These are phyloP conservation scores for Colletotrichum sansevieriae DNA, from an alignment of 2,329 filamentous ascomycete genomes.

Conservation along the genomic window DNA sequence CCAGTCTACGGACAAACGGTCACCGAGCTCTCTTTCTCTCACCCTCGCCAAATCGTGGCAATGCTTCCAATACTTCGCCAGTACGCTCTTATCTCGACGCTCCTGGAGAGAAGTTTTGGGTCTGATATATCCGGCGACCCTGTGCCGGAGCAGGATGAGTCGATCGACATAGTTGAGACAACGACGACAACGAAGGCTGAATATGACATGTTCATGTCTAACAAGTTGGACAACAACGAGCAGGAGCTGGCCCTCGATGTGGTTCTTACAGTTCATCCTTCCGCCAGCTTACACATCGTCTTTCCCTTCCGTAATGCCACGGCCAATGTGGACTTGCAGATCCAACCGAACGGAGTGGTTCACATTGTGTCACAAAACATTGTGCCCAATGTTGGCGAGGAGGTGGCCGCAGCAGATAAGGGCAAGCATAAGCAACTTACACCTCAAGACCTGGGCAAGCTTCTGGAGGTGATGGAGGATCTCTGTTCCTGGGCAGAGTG, in stretches of 20 bases:
- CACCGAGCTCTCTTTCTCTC: slow-evolving; percentile 79
- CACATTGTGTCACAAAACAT: slow-evolving; percentile 71
- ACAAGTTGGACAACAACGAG: slow-evolving; percentile 15
- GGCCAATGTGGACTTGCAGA: slow-evolving; percentile 68
- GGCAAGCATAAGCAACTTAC: slow-evolving; percentile 52
- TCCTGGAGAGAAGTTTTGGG: slow-evolving; percentile 73
- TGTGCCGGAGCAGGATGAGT: slow-evolving; percentile 48
- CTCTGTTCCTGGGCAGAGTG: slow-evolving; percentile 67
- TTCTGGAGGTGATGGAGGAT: slow-evolving; percentile 65
- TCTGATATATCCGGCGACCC: slow-evolving; percentile 35
- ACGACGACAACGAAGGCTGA: slow-evolving; percentile 52
- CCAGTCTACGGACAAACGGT: slow-evolving; percentile 78
- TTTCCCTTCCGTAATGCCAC: slow-evolving; percentile 65
- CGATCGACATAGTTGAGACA: slow-evolving; percentile 38
- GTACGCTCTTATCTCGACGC: slow-evolving; percentile 76
- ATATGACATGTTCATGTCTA: slow-evolving; percentile 50
- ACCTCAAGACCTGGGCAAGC: slow-evolving; percentile 58
- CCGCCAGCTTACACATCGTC: slow-evolving; percentile 63
- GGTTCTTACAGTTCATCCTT: slow-evolving; percentile 64
- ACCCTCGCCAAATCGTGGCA: slow-evolving; percentile 80
- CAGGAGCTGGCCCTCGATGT: slow-evolving; percentile 61
- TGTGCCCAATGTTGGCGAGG: slow-evolving; percentile 46
- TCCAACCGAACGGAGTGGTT: slow-evolving; percentile 71
- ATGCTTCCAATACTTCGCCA: slow-evolving; percentile 82
- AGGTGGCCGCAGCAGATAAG: slow-evolving; percentile 42